Evolutionary conservation across 2,329 filamentous ascomycete species (phyloP).

Genomic region (Aaosphaeria pasadenensis): DNA sequence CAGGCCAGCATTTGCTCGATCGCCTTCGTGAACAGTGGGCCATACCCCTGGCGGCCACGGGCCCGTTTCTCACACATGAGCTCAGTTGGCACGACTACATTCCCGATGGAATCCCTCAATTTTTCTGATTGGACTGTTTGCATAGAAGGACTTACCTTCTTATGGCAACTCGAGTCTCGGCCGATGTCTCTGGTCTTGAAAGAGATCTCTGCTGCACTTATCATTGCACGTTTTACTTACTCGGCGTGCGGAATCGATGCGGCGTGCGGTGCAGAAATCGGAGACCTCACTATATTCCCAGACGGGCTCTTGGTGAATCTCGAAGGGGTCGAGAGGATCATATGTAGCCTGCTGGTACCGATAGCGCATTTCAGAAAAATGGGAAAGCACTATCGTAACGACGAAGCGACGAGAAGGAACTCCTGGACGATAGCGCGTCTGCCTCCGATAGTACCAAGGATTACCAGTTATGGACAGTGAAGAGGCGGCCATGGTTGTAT

Average conservation of each 20-base stretch:
- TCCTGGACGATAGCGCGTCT: no score
- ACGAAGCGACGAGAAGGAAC: background rate
- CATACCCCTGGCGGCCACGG: constrained; percentile 31
- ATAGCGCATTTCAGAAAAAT: constrained; percentile 27
- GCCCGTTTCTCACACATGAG: constrained; percentile 20
- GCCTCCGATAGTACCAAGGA: no score
- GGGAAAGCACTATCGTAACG: constrained; percentile 16
- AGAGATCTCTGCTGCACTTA: constrained; percentile 10
- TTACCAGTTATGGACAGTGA: no score
- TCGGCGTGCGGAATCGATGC: background rate
- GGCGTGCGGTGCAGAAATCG: constrained; percentile 22
- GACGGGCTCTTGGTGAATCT: constrained; percentile 17
- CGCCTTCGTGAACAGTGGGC: constrained; percentile 25
- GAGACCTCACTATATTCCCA: constrained; percentile 23
- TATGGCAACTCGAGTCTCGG: constrained; percentile 21
- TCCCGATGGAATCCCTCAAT: constrained; percentile 30
- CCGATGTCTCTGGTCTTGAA: constrained; percentile 22
- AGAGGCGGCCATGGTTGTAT: no score
- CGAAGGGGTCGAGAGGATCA: constrained; percentile 23
- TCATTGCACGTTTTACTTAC: constrained; percentile 27
- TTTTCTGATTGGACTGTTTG: constrained; percentile 26
- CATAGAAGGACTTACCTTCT: constrained; percentile 15
- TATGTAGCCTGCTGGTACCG: constrained; percentile 25
- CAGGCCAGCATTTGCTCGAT: constrained; percentile 24
- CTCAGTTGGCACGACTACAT: constrained; percentile 5